Conservation (phyloP, 2,329 filamentous ascomycete species). For the Botryosphaeria agaves region DNA sequence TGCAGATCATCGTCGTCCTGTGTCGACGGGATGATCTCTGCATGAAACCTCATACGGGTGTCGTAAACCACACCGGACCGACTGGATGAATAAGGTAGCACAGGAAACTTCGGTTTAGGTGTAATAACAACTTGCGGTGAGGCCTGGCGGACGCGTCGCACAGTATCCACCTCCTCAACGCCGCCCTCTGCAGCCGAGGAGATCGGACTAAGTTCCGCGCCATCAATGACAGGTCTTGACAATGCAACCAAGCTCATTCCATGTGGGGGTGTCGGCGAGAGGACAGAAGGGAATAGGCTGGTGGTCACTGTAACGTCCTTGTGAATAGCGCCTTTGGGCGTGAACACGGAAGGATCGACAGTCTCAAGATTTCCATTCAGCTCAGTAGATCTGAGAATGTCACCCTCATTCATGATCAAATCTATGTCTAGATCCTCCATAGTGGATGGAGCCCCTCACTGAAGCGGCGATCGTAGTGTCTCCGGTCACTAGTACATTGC, state of each 20-base stretch:
- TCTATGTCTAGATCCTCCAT: slow-evolving; percentile 5
- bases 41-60: slow-evolving; percentile 87
- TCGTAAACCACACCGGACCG: slow-evolving; percentile 50
- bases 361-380: slow-evolving; percentile 13
- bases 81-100: slow-evolving; percentile 17
- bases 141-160: neutral
- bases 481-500: slow-evolving; percentile 10
- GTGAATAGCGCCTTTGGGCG: slow-evolving; percentile 7
- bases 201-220: too few species aligned
- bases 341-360: slow-evolving; percentile 14
- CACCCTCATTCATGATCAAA: slow-evolving; percentile 11
- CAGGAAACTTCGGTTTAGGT: slow-evolving; percentile 15
- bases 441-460: slow-evolving; percentile 10
- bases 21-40: slow-evolving; percentile 40
- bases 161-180: slow-evolving; percentile 1
- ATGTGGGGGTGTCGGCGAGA: slow-evolving; percentile 1
- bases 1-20: slow-evolving; percentile 52
- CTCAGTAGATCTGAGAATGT: slow-evolving; percentile 10
- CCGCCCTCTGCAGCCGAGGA: slow-evolving; percentile 4
- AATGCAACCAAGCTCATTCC: too few species aligned
- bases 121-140: slow-evolving; percentile 1
- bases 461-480: too few species aligned
- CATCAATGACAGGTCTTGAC: too few species aligned
- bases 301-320: slow-evolving; percentile 7
- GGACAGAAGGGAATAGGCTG: slow-evolving; percentile 12